Evolutionary conservation across 1,139 yeast species (phyloP).

Genomic region (Diutina siamensis): DNA sequence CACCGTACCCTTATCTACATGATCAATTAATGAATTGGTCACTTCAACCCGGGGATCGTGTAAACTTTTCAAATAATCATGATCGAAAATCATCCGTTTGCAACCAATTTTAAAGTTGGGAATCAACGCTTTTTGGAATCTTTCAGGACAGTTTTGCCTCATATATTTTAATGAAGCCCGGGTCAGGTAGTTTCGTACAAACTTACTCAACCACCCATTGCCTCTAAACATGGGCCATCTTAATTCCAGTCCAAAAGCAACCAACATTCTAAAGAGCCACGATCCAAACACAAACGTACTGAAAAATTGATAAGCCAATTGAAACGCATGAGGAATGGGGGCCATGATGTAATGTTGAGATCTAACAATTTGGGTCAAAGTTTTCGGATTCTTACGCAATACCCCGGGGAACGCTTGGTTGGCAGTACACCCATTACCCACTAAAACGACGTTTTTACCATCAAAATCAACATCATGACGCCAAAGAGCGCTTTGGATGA

Average conservation of each 20-base stretch:
- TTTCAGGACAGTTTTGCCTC: conserved; percentile 20
- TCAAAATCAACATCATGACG: conserved; percentile 5
- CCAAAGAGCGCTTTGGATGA: conserved; percentile 3
- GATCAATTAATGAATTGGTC: conserved; percentile 16
- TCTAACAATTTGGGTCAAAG: conserved; percentile 24
- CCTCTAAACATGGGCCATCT: conserved; percentile 29
- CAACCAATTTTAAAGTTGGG: conserved; percentile 34
- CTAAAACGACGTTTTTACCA: conserved; percentile 15
- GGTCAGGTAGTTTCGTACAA: conserved; percentile 18
- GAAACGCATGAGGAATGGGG: conserved; percentile 22
- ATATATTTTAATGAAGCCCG: conserved; percentile 17
- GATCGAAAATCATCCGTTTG: conserved; percentile 30
- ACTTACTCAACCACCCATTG: conserved; percentile 16
- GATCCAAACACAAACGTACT: conserved; percentile 18
- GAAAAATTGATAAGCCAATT: conserved; percentile 15
- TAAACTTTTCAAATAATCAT: conserved; percentile 24
- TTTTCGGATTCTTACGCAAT: conserved; percentile 18
- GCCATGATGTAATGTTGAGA: conserved; percentile 33
- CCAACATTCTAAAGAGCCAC: conserved; percentile 18
- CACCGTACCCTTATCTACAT: conserved; percentile 20
- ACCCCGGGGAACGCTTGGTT: conserved; percentile 18
- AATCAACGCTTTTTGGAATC: conserved; percentile 21
- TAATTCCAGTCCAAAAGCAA: conserved; percentile 22
- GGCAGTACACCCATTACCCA: conserved; percentile 18
- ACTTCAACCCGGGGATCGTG: conserved; percentile 22